phyloP scores from a whole-genome alignment of 228 moss, liverwort and hornwort species.

The Sphagnum magellanicum region DNA sequence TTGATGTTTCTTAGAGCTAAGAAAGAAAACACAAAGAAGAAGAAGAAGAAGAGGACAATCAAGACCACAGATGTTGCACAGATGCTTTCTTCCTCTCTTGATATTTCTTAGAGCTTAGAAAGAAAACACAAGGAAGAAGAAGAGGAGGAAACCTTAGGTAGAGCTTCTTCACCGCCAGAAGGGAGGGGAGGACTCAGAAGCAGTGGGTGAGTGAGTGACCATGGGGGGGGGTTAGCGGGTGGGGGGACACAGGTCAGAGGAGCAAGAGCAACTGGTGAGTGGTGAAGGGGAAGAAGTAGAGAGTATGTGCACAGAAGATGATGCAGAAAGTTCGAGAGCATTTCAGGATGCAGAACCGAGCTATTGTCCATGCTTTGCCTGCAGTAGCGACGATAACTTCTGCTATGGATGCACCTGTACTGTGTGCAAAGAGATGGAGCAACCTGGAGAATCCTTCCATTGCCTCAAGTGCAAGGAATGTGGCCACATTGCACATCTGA shows the following conservation, averaged over 20 bases:
- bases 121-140: too few relatives aligned
- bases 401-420: slow-evolving; percentile 53
- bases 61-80: too few relatives aligned
- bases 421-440: slow-evolving; percentile 29
- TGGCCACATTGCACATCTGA: slow-evolving; percentile 29
- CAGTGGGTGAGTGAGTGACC: background rate
- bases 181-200: background rate
- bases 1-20: too few relatives aligned
- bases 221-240: background rate
- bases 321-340: slow-evolving; percentile 9
- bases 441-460: slow-evolving; percentile 13
- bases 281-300: slow-evolving; percentile 21
- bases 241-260: slow-evolving; percentile 26
- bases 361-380: slow-evolving; percentile 35
- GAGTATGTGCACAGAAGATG: slow-evolving; percentile 16
- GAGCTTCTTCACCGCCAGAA: too few relatives aligned
- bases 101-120: too few relatives aligned
- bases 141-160: too few relatives aligned
- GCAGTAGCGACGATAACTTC: slow-evolving; percentile 26
- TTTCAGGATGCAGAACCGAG: slow-evolving; percentile 13
- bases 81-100: too few relatives aligned
- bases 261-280: slow-evolving; percentile 30
- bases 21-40: too few relatives aligned
- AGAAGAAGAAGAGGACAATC: too few relatives aligned
- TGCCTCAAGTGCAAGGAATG: slow-evolving; percentile 43